Percentiles rank a stretch among this genome's conserved stretches.
Conservation (phyloP, 1,284 basidiomycete species). For the Phellinidium pouzarii region DNA sequence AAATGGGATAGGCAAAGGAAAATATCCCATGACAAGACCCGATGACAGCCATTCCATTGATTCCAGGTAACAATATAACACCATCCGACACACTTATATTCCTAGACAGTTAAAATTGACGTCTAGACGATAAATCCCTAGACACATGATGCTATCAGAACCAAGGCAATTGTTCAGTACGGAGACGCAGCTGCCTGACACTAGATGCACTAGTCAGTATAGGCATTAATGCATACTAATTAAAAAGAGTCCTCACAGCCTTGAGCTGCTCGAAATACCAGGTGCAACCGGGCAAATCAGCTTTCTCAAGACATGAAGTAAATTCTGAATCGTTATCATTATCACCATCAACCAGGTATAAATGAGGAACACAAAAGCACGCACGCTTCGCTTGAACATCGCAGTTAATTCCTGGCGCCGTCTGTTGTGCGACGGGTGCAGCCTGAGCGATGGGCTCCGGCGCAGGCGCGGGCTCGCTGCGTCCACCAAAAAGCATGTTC, state of each 20-base stretch:
- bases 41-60: no score
- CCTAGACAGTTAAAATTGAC: no score
- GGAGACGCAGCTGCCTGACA: constrained; percentile 72
- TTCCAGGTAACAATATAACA: no score
- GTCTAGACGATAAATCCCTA: no score
- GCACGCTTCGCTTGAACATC: constrained; percentile 69
- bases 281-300: constrained; percentile 67
- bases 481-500: constrained; percentile 73
- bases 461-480: constrained; percentile 34
- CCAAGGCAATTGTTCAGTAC: constrained; percentile 43
- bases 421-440: constrained; percentile 34
- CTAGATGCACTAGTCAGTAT: constrained; percentile 30
- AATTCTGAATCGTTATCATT: constrained; percentile 43
- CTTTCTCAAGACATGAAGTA: constrained; percentile 71
- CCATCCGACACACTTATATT: no score
- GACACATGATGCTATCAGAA: no score
- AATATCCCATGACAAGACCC: no score
- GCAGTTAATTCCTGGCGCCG: constrained; percentile 41
- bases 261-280: constrained; percentile 82
- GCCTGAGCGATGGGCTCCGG: constrained; percentile 37
- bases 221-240: constrained; percentile 8
- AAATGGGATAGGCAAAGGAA: no score
- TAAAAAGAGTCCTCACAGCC: constrained; percentile 46
- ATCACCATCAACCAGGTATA: neutral
- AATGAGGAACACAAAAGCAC: constrained; percentile 21